Evolutionary conservation across 129 eudicot species (phyloP), one percentile per base, ranked within the genome.

Genomic region (Escallonia rubra): DNA sequence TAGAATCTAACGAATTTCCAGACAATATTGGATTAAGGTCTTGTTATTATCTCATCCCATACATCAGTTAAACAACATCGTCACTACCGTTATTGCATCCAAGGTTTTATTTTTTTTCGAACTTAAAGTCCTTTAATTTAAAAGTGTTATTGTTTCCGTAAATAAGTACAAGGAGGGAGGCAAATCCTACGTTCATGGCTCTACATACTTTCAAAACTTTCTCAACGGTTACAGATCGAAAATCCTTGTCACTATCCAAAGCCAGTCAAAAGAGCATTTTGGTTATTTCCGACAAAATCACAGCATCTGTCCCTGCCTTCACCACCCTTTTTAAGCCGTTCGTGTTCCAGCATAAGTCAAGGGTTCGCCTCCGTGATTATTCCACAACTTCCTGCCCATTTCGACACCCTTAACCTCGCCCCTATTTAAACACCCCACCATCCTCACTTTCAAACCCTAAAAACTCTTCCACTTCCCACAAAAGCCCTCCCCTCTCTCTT

Each of bases 181-280:
- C 62, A 57, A 64, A 72, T 15, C 49, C 14, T 41, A 58, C 70
- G 41, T 53, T 13, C 10, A 23, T 23, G 57, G 7, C 14, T 50
- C 54, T 23, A 74, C 11, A 43, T 50, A 58, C 61, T 43, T 71
- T 73, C 57, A 58, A 74, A 72, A 63, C 70, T 23, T 23, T 75
- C 76, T 80, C 79, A 80, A 78, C 84, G 84, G 81, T 71, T 80
- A 64, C 70, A 65, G 66, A 23, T 23, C 34, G 34, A 61, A 55
- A 38, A 64, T 57, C 52, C 67, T 70, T 73, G 76, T 74, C 76
- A 74, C 86, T 74, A 71, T 83, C 79, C 63, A 80, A 70, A 84
- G 74, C 57, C 79, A 83, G 90, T 90, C 97, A 91, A 87, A 91
- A 83, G 96, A 76, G 64, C 73, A 80, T 79, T 90, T 90, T 76